Evolutionary conservation across 345 rosid genomes (phyloP).

Genomic region (Erysimum cheiranthoides): DNA sequence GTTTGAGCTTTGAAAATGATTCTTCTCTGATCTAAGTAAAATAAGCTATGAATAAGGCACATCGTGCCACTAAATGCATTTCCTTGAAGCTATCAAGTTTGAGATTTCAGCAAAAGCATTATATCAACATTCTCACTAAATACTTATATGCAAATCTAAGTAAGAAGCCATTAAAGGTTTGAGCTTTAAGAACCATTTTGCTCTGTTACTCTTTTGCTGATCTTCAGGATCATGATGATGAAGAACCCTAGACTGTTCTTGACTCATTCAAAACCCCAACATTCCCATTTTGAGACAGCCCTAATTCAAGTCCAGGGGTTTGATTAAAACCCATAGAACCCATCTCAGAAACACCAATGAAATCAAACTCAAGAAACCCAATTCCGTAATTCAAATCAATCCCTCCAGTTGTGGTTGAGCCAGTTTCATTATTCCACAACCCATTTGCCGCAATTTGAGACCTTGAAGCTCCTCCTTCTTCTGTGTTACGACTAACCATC

Average conservation of each 20-base stretch:
- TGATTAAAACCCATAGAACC: conserved; percentile 6
- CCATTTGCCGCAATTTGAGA: not conserved
- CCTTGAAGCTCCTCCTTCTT: not conserved
- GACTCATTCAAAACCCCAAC: conserved; percentile 26
- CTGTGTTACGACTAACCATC: not conserved
- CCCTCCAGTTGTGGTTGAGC: not conserved
- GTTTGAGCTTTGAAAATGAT: not conserved
- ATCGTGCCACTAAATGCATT: conserved; percentile 10
- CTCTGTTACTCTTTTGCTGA: conserved; percentile 14
- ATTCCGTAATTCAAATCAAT: conserved; percentile 23
- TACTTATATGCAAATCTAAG: conserved; percentile 26
- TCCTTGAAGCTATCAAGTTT: conserved; percentile 13
- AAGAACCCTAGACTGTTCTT: conserved; percentile 9
- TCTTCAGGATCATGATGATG: not conserved
- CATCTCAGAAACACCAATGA: conserved; percentile 24
- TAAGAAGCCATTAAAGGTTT: conserved; percentile 8
- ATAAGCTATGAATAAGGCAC: not conserved
- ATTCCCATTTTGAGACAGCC: conserved; percentile 1
- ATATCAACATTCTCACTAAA: conserved; percentile 14
- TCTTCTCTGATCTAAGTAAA: not conserved
- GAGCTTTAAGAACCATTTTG: conserved; percentile 18
- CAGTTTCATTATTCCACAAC: conserved; percentile 14
- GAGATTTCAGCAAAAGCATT: conserved; percentile 29
- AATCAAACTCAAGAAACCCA: conserved; percentile 30
- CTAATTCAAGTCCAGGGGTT: conserved; percentile 12